Evolutionary conservation across 2,329 filamentous ascomycete genomes (phyloP).

Genomic region (Fusarium palustre): DNA sequence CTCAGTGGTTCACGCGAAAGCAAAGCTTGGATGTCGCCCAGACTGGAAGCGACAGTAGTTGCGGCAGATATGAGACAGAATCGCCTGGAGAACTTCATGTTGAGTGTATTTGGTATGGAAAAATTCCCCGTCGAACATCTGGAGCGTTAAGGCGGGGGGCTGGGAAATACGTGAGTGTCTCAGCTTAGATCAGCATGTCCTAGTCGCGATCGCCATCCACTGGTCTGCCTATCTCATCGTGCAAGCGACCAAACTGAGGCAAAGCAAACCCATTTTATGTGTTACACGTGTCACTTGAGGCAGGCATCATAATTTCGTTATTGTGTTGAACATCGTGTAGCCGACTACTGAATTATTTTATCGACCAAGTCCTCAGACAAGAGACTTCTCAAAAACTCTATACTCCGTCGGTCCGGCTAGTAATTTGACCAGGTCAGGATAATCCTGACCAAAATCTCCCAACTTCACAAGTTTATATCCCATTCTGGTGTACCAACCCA

Average conservation of each 20-base stretch:
- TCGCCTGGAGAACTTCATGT: background rate
- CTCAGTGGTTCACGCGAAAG: background rate
- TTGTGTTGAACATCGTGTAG: background rate
- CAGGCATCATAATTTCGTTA: background rate
- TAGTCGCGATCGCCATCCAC: background rate
- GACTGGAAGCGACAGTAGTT: background rate
- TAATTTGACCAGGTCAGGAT: slow-evolving; percentile 44
- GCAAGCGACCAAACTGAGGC: background rate
- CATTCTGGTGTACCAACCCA: slow-evolving; percentile 48
- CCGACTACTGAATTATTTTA: background rate
- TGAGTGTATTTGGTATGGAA: background rate
- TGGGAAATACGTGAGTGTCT: background rate
- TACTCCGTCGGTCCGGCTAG: slow-evolving; percentile 47
- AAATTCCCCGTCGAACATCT: background rate
- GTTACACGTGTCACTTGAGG: background rate
- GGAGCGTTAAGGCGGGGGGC: background rate
- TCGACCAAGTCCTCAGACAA: background rate
- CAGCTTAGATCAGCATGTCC: background rate
- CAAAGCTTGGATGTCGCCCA: fast-evolving
- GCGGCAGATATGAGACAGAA: background rate
- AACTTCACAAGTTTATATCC: slow-evolving; percentile 47
- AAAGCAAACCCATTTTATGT: no score
- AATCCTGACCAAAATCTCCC: slow-evolving; percentile 46
- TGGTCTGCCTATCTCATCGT: background rate
- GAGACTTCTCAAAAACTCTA: slow-evolving; percentile 47